Evolutionary conservation across 139 green algal species (phyloP).

Genomic region (Tetraselmis striata): DNA sequence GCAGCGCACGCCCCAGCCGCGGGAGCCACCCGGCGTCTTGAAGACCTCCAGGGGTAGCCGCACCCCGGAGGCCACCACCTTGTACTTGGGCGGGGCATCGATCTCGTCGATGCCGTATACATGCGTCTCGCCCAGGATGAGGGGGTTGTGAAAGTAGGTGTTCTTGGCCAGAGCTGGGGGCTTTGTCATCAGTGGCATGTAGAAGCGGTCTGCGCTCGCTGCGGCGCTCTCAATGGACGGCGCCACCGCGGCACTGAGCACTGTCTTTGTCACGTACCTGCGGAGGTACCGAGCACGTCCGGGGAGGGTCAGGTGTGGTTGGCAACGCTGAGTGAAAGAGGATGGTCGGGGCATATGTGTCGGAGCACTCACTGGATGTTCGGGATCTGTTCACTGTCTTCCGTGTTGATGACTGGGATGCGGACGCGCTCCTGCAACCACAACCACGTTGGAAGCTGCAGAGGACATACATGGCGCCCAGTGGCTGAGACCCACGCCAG

Average conservation of each 20-base stretch:
- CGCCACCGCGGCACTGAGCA: background rate
- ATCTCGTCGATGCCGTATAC: conserved; percentile 29
- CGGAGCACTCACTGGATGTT: too few species aligned
- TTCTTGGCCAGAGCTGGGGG: background rate
- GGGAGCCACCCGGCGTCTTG: conserved; percentile 27
- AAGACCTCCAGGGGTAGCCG: conserved; percentile 58
- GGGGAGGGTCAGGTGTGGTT: too few species aligned
- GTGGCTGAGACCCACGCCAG: too few species aligned
- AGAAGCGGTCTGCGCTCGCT: background rate
- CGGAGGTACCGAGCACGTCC: conserved; percentile 20
- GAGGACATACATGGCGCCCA: too few species aligned
- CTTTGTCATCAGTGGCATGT: background rate
- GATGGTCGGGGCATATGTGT: conserved; percentile 7
- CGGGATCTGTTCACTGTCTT: conserved; percentile 18
- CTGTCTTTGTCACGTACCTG: background rate
- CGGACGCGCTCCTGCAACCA: background rate
- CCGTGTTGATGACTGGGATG: conserved; percentile 47
- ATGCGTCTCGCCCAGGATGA: conserved; percentile 11
- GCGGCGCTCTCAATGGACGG: background rate
- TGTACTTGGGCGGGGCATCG: background rate
- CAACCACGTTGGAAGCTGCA: too few species aligned
- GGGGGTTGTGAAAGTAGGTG: conserved; percentile 6
- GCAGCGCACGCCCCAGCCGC: conserved; percentile 61
- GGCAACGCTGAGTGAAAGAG: conserved; percentile 15
- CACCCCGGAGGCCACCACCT: conserved; percentile 22